Evolutionary conservation across 495 filamentous ascomycete genomes (phyloP).

Genomic region (Letharia columbiana): DNA sequence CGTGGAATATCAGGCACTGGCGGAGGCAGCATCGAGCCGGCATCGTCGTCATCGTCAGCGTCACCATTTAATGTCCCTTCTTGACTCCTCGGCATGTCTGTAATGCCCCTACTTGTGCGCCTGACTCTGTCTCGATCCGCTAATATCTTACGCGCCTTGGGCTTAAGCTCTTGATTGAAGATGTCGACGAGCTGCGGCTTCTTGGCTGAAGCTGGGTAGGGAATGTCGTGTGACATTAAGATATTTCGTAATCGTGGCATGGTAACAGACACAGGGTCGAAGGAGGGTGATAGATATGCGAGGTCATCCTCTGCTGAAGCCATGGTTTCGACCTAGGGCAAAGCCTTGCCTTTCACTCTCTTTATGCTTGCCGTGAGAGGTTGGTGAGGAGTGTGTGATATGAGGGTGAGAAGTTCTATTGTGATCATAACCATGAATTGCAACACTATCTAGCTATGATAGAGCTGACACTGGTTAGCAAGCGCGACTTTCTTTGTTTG

Average conservation of each 20-base stretch:
- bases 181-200: conserved; percentile 79
- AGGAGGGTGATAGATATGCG: conserved; percentile 75
- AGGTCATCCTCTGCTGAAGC: conserved; percentile 34
- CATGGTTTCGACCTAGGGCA: not conserved
- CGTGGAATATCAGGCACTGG: conserved; percentile 36
- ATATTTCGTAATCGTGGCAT: conserved; percentile 81
- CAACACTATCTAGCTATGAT: not conserved
- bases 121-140: conserved; percentile 65
- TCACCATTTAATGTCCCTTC: conserved; percentile 41
- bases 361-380: not conserved
- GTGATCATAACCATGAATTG: not conserved
- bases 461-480: not conserved
- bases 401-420: not conserved
- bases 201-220: conserved; percentile 78
- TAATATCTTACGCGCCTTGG: conserved; percentile 66
- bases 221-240: conserved; percentile 74
- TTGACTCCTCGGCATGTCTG: conserved; percentile 59
- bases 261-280: conserved; percentile 75
- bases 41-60: conserved; percentile 35
- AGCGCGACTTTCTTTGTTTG: not conserved
- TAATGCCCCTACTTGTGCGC: conserved; percentile 76
- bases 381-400: not conserved
- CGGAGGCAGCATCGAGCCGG: conserved; percentile 41
- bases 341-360: not conserved
- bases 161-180: conserved; percentile 69